Conservation (phyloP, 108 stramenopile genomes). For the Nitzschia putrida region DNA sequence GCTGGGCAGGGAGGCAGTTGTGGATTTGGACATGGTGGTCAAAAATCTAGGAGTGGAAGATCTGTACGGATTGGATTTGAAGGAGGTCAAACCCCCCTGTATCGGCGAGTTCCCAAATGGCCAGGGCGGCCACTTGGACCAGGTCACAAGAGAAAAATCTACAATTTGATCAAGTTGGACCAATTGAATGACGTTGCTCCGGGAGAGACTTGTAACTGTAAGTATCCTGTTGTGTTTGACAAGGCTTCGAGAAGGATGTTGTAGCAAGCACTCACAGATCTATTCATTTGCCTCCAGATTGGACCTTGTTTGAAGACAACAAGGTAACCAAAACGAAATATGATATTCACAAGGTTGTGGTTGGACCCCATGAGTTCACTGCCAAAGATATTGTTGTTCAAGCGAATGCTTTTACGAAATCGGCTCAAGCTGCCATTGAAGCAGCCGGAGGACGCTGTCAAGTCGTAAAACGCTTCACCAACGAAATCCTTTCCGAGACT, state of each 20-base stretch:
- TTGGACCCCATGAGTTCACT: conserved; percentile 77
- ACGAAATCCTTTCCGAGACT: conserved; percentile 37
- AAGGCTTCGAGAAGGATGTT: background rate
- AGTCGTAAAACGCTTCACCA: conserved; percentile 85
- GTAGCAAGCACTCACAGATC: too few relatives aligned
- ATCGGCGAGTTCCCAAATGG: conserved; percentile 94
- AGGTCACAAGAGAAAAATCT: conserved; percentile 89
- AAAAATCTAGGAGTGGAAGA: conserved; percentile 88
- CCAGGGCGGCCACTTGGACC: conserved; percentile 90
- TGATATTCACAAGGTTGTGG: conserved; percentile 90
- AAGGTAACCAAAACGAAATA: conserved; percentile 86
- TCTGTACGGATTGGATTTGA: conserved; percentile 93
- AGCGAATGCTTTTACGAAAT: conserved; percentile 95
- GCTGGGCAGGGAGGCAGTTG: conserved; percentile 96
- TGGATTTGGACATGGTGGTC: conserved; percentile 98
- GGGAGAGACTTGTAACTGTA: conserved; percentile 76
- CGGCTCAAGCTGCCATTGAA: conserved; percentile 90
- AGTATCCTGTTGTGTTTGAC: background rate
- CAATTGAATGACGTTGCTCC: conserved; percentile 72
- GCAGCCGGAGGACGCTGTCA: conserved; percentile 92
- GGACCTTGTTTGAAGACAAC: conserved; percentile 65
- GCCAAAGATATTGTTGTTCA: conserved; percentile 92
- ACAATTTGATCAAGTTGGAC: conserved; percentile 91
- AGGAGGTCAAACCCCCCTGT: conserved; percentile 95
- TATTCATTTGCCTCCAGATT: conserved; percentile 37